Percentiles rank a stretch among this genome's conserved stretches.
These are phyloP conservation scores for Glycyrrhiza uralensis DNA, from an alignment of 306 rosid species.

Conservation along the genomic window DNA sequence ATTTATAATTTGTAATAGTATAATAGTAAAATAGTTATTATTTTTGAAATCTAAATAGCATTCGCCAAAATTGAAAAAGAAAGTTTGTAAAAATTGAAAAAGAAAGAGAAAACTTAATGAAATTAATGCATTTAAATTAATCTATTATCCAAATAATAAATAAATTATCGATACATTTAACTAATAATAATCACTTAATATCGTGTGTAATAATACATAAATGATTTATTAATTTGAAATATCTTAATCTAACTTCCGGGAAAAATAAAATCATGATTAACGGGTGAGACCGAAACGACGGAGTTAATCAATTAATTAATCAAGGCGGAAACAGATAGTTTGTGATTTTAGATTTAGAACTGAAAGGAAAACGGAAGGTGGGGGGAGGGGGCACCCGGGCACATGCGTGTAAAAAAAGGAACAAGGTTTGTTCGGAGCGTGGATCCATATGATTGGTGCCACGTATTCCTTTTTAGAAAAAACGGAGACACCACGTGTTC, in stretches of 20 bases:
- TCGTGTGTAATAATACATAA: too few species aligned
- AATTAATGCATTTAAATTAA: neutral
- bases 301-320: neutral
- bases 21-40: too few species aligned
- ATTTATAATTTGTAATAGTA: too few species aligned
- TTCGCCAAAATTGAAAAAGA: neutral
- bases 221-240: too few species aligned
- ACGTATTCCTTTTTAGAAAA: slow-evolving; percentile 28
- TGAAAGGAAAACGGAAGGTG: neutral
- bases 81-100: neutral
- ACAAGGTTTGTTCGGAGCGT: slow-evolving; percentile 36
- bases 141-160: too few species aligned
- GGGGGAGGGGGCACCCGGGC: slow-evolving; percentile 28
- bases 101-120: neutral
- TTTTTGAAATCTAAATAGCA: too few species aligned
- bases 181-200: too few species aligned
- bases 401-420: slow-evolving; percentile 75
- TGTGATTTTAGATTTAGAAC: neutral
- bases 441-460: slow-evolving; percentile 39
- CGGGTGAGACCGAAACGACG: neutral
- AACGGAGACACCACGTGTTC: slow-evolving; percentile 48
- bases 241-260: too few species aligned
- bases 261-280: neutral
- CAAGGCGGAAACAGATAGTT: neutral
- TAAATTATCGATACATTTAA: too few species aligned